Conservation (phyloP, 73 alveolate species). For the Paramecium sonneborni region DNA sequence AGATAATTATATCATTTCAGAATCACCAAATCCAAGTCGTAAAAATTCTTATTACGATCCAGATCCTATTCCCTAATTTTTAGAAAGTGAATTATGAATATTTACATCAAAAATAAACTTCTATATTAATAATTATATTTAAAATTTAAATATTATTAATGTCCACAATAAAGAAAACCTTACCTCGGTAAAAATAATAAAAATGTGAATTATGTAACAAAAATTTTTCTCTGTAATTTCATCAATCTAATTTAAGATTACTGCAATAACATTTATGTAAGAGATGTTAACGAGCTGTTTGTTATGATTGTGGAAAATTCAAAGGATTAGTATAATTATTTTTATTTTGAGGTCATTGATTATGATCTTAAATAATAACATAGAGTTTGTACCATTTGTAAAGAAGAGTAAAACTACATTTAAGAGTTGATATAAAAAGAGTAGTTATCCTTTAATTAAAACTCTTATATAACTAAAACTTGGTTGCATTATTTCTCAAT, state of each 20-base stretch:
- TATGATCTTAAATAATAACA: conserved; percentile 36
- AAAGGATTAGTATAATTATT: not conserved
- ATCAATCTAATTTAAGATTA: not conserved
- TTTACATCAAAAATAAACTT: not conserved
- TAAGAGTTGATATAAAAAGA: not conserved
- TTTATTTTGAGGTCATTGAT: not conserved
- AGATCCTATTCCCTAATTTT: conserved; percentile 34
- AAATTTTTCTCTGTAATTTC: not conserved
- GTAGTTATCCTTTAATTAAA: not conserved
- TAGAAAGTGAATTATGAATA: not conserved
- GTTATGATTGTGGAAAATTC: not conserved
- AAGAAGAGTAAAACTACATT: not conserved
- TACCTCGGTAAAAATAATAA: not conserved
- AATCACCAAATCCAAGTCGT: not conserved
- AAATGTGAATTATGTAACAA: not conserved
- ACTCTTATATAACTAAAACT: not conserved
- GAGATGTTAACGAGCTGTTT: conserved; percentile 20
- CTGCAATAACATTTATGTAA: not conserved
- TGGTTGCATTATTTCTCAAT: not conserved
- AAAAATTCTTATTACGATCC: not conserved
- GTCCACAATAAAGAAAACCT: not conserved
- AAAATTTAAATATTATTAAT: not conserved
- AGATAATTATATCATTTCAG: conserved; percentile 1
- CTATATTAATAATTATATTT: not conserved
- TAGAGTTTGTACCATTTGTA: conserved; percentile 8